Evolutionary conservation across 106 monocot species (phyloP).

Genomic region (Platanthera guangdongensis): DNA sequence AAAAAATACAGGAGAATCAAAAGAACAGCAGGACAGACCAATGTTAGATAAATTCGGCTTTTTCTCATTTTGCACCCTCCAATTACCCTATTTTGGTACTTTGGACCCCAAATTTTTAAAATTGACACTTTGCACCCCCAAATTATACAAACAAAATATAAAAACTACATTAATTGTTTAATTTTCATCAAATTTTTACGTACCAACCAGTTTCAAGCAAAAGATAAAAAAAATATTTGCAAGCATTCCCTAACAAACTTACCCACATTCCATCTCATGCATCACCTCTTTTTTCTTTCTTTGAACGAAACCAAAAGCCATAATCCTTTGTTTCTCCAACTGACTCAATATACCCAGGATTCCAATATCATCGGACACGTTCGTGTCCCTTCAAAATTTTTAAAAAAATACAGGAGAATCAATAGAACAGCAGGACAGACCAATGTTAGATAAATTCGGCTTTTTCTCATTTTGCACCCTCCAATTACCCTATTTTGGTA

Average conservation of each 20-base stretch:
- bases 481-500: no score
- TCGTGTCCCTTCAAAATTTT: constrained; percentile 13
- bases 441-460: not conserved
- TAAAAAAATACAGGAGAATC: not conserved
- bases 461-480: no score
- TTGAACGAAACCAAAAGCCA: constrained; percentile 7
- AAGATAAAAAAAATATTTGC: not conserved
- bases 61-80: no score
- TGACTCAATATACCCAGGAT: constrained; percentile 32
- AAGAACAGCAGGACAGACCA: not conserved
- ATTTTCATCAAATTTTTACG: not conserved
- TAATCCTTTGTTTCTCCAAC: constrained; percentile 34
- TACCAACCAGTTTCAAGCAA: not conserved
- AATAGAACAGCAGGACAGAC: not conserved
- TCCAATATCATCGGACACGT: constrained; percentile 10
- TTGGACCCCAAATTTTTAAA: no score
- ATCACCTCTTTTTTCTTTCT: not conserved
- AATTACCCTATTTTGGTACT: no score
- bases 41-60: no score
- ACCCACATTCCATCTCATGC: constrained; percentile 2
- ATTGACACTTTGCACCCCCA: no score
- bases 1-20: not conserved
- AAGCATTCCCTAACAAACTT: not conserved
- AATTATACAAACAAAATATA: not conserved
- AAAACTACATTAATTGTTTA: not conserved